Base-by-base conservation (phyloP, 2,329 filamentous ascomycete genomes). In the Colletotrichum graminicola region DNA sequence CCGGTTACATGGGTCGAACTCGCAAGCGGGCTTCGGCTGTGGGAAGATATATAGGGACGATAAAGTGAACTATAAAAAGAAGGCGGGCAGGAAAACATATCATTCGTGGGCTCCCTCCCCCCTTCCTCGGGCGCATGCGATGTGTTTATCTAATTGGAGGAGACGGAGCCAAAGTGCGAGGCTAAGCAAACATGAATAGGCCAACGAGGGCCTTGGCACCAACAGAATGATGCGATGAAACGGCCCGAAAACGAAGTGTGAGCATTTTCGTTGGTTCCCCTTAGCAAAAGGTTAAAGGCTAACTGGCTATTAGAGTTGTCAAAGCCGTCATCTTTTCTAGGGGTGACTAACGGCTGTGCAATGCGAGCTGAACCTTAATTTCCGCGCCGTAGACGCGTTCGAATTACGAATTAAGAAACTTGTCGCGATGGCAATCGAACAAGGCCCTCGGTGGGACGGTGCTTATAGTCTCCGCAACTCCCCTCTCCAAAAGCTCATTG, bases 211-310 rank as follows among this genome's bases (percentile, higher is more conserved):
- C 41, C 60, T n/a, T 16, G 36, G 5, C 34, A 41, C 45, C 45
- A 16, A 32, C 47, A 62, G 34, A 41, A 11, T 41, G 32, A 52
- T 51, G n/a, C 45, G 60, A 36, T 62, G 60, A 62, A 62, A 62
- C 60, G 32, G 39, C 45, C 60, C n/a, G 43, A 52, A 29, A 5
- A n/a, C 32, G n/a, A 29, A n/a, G 18, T 16, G 6, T 14, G 34
- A 11, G 16, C 21, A 5, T 41, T 29, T 29, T 18, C n/a, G 12
- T 41, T 16, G 10, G 34, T 39, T 39, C 16, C 7, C 12, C 6
- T 1, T 29, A 16, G n/a, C 16, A 3, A 41, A 39, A 18, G 34
- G 4, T 18, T 41, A 36, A 57, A 41, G 34, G 34, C 26, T 41
- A 41, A 47, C n/a, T n/a, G 45, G 7, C 14, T 11, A 26, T 39